These are phyloP conservation scores for Aristolochia californica DNA, from an alignment of 164 flowering plant species.

Conservation along the genomic window DNA sequence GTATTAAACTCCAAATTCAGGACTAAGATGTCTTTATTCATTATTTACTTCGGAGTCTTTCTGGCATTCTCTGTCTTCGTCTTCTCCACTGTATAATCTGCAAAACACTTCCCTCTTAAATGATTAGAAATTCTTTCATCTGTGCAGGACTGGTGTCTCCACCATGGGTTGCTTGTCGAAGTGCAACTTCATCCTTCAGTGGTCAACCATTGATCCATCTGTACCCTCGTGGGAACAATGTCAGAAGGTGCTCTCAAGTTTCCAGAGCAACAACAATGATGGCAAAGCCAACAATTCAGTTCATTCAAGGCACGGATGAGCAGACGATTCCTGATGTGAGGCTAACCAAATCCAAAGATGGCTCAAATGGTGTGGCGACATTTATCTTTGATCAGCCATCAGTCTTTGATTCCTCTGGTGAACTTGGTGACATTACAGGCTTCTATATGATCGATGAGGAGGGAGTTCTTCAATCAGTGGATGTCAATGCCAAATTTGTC, in stretches of 20 bases:
- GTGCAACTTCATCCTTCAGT: conserved; percentile 43
- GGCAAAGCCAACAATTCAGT: conserved; percentile 84
- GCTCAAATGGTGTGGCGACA: conserved; percentile 85
- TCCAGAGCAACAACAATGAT: conserved; percentile 34
- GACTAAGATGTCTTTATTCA: no score
- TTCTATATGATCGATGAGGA: conserved; percentile 98
- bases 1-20: no score
- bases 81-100: neutral
- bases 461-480: conserved; percentile 77
- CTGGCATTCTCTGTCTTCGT: neutral
- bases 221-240: conserved; percentile 9
- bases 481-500: conserved; percentile 80
- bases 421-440: conserved; percentile 91
- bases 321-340: conserved; percentile 81
- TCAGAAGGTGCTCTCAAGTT: conserved; percentile 13
- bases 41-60: no score
- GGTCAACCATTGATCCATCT: conserved; percentile 40
- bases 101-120: neutral
- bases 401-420: conserved; percentile 80
- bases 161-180: conserved; percentile 20
- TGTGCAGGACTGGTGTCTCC: conserved; percentile 32
- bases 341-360: conserved; percentile 86
- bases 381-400: conserved; percentile 82
- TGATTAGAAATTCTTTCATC: neutral
- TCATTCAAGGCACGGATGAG: conserved; percentile 90